Conservation (phyloP, 805 yeast species). For the Cyberlindnera meyerae region DNA sequence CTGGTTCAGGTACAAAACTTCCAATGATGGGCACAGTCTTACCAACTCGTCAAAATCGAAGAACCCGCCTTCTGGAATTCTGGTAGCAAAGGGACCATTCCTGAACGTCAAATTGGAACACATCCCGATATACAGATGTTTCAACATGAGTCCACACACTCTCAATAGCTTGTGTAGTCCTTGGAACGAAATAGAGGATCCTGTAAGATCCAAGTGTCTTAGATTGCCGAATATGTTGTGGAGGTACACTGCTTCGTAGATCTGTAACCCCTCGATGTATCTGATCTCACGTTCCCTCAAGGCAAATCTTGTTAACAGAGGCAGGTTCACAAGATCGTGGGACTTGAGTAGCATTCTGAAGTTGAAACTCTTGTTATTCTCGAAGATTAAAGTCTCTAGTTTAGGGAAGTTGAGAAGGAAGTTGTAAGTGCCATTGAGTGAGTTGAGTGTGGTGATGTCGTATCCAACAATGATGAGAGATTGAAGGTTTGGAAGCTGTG, state of each 20-base stretch:
- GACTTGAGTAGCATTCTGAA: slow-evolving; percentile 15
- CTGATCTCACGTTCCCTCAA: slow-evolving; percentile 18
- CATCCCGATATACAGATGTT: slow-evolving; percentile 18
- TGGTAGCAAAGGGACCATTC: slow-evolving; percentile 12
- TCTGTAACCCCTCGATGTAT: slow-evolving; percentile 14
- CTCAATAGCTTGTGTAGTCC: slow-evolving; percentile 17
- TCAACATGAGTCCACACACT: slow-evolving; percentile 12
- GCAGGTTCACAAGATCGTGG: slow-evolving; percentile 17
- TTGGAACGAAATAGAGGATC: slow-evolving; percentile 22
- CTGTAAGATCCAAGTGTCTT: slow-evolving; percentile 19
- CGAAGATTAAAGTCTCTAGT: slow-evolving; percentile 18
- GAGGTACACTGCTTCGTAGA: slow-evolving; percentile 13
- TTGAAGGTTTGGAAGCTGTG: slow-evolving; percentile 14
- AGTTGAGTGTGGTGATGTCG: slow-evolving; percentile 16
- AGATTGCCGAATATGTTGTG: slow-evolving; percentile 14
- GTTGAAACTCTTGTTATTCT: slow-evolving; percentile 19
- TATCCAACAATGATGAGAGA: slow-evolving; percentile 20
- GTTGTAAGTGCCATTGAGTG: slow-evolving; percentile 18
- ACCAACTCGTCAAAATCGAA: slow-evolving; percentile 21
- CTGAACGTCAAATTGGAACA: slow-evolving; percentile 21
- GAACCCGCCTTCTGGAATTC: slow-evolving; percentile 10
- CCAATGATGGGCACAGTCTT: slow-evolving; percentile 14
- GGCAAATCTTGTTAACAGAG: slow-evolving; percentile 13
- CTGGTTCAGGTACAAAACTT: slow-evolving; percentile 20
- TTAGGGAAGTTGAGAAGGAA: slow-evolving; percentile 20